Evolutionary conservation across 225 moss, liverwort and hornwort species (phyloP), one percentile per base, ranked within the genome.

Genomic region (Bryoerythrophyllum caledonicum): DNA sequence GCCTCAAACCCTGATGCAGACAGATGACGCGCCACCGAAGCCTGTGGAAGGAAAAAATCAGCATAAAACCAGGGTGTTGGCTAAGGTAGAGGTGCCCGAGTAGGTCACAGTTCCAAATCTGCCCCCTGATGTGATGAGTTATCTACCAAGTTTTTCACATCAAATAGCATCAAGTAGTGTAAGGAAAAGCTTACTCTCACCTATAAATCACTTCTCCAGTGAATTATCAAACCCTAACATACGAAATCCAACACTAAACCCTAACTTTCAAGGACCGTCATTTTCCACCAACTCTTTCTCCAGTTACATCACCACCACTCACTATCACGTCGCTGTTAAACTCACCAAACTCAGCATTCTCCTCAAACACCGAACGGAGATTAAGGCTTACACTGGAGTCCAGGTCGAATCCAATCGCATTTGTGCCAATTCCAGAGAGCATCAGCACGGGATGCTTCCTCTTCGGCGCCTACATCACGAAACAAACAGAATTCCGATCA

Each of bases 351-450:
- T 68, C 68, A 41, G 51, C 21, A 75, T 40, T 34, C 63, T 40
- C 21, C n/a, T 65, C 67, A 67, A 67, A 23, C 27, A 71, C 48
- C 17, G 1, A 26, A 57, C 60, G 69, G 65, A 73, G 73, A 64
- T 11, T 61, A 57, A 53, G 34, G 73, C 94, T 85, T 78, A 97
- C 97, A 81, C 83, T 89, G 32, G 92, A 64, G 71, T 89, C 91
- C 73, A 97, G 57, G 76, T 97, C 97, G 21, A 97, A 97, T 67
- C 97, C 97, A 40, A 90, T 49, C 41, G 97, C 97, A 79, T 97
- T 97, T 34, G 97, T 97, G 67, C 97, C 97, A 51, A 97, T 93
- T 25, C 97, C 97, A 43, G 97, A 97, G 34, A 97, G 86, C 94
- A 97, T 84, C 21, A 97, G 75, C 67, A 97, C 83, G 7, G 97